A percentile compares a stretch with the other conserved stretches of the same genome.
Evolutionary conservation across 2,329 filamentous ascomycete species (phyloP).

Genomic region (Penicillium sp.): DNA sequence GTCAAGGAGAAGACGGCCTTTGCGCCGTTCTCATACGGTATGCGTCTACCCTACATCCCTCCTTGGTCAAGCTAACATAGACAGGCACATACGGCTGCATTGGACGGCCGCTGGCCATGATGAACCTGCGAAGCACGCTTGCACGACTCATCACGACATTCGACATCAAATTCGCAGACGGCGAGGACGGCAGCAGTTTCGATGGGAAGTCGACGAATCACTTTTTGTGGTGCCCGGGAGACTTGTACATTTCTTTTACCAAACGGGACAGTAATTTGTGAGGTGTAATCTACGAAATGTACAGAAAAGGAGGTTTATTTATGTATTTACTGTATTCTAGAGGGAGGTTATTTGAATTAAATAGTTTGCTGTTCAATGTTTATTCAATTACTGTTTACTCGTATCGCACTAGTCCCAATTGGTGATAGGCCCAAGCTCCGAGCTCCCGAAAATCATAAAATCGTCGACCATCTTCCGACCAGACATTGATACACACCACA

Average conservation of each 20-base stretch:
- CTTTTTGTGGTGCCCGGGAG: constrained; percentile 28
- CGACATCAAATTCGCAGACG: constrained; percentile 31
- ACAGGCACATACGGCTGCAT: constrained; percentile 34
- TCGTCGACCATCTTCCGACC: neutral
- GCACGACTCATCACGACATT: constrained; percentile 31
- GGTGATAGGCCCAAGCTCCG: neutral
- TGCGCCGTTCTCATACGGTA: constrained; percentile 32
- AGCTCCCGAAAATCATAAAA: neutral
- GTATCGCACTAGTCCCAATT: neutral
- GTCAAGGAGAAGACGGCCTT: constrained; percentile 32
- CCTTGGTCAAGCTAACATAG: neutral
- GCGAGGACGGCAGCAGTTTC: constrained; percentile 31
- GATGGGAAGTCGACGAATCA: constrained; percentile 32
- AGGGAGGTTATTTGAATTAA: too few species aligned
- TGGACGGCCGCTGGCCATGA: constrained; percentile 33
- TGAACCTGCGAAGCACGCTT: constrained; percentile 33
- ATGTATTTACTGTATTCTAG: too few species aligned
- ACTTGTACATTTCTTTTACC: constrained; percentile 18
- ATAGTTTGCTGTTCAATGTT: too few species aligned
- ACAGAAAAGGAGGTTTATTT: too few species aligned
- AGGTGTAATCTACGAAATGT: too few species aligned
- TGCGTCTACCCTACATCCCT: neutral
- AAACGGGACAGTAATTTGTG: too few species aligned
- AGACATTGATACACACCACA: neutral
- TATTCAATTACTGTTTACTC: too few species aligned